Conservation (phyloP, 83 land plant genomes). For the Diphasiastrum complanatum region DNA sequence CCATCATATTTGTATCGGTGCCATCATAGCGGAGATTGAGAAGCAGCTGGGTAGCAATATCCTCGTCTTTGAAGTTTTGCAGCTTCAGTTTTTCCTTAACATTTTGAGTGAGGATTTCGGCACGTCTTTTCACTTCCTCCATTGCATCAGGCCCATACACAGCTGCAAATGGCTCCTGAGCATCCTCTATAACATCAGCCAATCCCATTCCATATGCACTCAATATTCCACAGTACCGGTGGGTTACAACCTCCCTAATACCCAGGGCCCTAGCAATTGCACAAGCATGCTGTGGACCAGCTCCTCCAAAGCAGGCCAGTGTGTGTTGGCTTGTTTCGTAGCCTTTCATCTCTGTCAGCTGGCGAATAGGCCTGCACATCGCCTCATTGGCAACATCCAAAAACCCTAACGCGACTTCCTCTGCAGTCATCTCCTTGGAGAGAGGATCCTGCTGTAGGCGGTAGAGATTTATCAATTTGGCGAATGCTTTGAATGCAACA, state of each 20-base stretch:
- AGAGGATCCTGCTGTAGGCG: constrained; percentile 66
- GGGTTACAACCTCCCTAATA: constrained; percentile 82
- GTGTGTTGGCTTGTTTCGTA: constrained; percentile 88
- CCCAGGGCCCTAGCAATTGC: constrained; percentile 92
- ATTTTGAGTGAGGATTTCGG: constrained; percentile 34
- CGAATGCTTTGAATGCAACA: constrained; percentile 53
- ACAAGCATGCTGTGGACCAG: constrained; percentile 99
- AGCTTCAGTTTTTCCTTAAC: constrained; percentile 54
- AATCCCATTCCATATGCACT: constrained; percentile 99
- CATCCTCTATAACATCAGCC: constrained; percentile 98
- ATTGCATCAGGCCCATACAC: constrained; percentile 66
- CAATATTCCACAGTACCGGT: constrained; percentile 92
- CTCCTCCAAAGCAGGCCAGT: constrained; percentile 98
- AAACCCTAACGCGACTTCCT: constrained; percentile 91
- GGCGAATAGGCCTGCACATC: constrained; percentile 97
- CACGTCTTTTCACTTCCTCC: constrained; percentile 54
- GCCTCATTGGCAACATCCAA: constrained; percentile 97
- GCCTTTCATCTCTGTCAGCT: constrained; percentile 98
- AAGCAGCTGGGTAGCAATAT: constrained; percentile 55
- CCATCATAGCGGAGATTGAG: constrained; percentile 93
- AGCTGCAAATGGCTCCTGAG: constrained; percentile 90
- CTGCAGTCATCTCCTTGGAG: constrained; percentile 75
- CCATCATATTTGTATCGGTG: constrained; percentile 94
- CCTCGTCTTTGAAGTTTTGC: constrained; percentile 68
- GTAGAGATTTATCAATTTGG: constrained; percentile 52